These are phyloP conservation scores for Epichloe sibirici DNA, from an alignment of 2,329 filamentous ascomycete species.

Conservation along the genomic window DNA sequence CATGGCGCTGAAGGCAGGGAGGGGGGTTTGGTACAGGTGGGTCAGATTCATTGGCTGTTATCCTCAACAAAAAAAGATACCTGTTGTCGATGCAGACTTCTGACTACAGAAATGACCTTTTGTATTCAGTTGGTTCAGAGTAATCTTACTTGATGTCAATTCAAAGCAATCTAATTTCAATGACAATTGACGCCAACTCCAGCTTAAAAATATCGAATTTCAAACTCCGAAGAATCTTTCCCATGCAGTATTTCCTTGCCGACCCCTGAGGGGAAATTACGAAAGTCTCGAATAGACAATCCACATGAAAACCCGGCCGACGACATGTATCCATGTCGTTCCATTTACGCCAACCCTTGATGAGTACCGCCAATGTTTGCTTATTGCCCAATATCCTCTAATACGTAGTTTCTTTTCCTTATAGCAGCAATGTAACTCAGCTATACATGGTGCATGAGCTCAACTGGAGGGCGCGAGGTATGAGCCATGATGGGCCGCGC, in stretches of 20 bases:
- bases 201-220: neutral
- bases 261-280: no score
- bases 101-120: no score
- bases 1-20: constrained; percentile 1
- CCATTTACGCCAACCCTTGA: neutral
- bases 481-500: constrained; percentile 42
- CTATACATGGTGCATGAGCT: constrained; percentile 43
- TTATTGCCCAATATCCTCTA: neutral
- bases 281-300: neutral
- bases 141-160: neutral
- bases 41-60: neutral
- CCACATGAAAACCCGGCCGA: neutral
- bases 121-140: neutral
- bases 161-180: neutral
- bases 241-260: neutral
- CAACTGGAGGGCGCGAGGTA: constrained; percentile 50
- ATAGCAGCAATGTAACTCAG: neutral
- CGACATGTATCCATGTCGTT: neutral
- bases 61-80: neutral
- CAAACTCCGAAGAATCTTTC: neutral
- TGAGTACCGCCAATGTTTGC: neutral
- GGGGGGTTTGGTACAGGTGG: neutral
- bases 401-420: neutral
- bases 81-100: no score
- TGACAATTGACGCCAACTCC: neutral